Evolutionary conservation across 768 basidiomycete species (phyloP), one percentile per base, ranked within the genome.

Genomic region (Mycena galopus): DNA sequence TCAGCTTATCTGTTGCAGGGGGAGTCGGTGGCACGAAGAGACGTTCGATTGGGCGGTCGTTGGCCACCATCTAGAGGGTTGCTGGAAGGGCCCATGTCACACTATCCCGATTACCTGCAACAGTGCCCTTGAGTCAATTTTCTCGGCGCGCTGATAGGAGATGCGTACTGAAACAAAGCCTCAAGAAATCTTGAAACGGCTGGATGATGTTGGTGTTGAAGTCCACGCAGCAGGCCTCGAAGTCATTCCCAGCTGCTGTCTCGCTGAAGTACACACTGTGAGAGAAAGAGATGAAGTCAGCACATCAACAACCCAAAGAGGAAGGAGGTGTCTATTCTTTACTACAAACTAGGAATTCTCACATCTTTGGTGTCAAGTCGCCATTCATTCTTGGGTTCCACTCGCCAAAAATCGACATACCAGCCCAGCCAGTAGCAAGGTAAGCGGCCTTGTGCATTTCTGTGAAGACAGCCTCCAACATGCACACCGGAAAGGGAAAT

Each of bases 331-430:
- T 7, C 39, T 1, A 44, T 6, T 44, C 9, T 44, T 6, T 16
- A 44, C 10, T 37, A 37, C 10, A 37, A 9, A 5, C 1, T 14
- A 37, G 35, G 14, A 2, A 11, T 11, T 1, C 67, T 44, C 23
- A 69, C 68, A 69, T 23, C 23, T 69, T 64, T 10, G 47, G 3
- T 2, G n/a, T 69, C 53, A 63, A 63, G 1, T 69, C 61, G 12
- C 68, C 68, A 23, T 17, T 17, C 61, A 69, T 42, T 17, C 68
- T 19, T 7, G 68, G 68, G n/a, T 69, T 69, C 0, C 61, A 61
- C 0, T 61, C 68, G 4, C 61, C 68, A 5, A 32, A 11, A 14
- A 69, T 44, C 16, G 68, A 25, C 53, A 63, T 44, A 0, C 61
- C 61, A 0, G 64, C 37, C 68, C 61, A 69, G 2, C 68, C 68